Conservation (phyloP, 2,329 filamentous ascomycete genomes). For the Ophiognomonia clavigignenti-juglandacearum region DNA sequence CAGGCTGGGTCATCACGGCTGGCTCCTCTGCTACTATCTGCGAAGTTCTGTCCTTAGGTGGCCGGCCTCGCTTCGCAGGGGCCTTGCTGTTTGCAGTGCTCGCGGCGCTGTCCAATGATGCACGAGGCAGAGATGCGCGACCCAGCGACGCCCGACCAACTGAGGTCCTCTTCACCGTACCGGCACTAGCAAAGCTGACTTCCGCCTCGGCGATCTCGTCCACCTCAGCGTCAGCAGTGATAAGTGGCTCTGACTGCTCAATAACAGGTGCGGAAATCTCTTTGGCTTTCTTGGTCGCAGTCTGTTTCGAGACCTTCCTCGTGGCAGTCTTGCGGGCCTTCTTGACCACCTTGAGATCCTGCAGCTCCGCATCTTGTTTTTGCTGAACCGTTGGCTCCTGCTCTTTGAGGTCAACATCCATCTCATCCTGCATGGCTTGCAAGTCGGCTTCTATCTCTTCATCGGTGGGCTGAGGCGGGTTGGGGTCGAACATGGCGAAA, state of each 20-base stretch:
- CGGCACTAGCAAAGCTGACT: slow-evolving; percentile 35
- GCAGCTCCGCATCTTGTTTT: slow-evolving; percentile 16
- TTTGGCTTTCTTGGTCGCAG: slow-evolving; percentile 38
- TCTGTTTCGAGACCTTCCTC: slow-evolving; percentile 48
- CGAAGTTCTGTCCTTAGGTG: not conserved
- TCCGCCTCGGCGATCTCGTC: slow-evolving; percentile 30
- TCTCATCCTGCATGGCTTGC: slow-evolving; percentile 42
- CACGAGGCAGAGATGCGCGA: not conserved
- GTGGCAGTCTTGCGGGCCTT: slow-evolving; percentile 49
- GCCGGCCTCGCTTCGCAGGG: slow-evolving; percentile 14
- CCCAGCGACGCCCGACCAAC: slow-evolving; percentile 4
- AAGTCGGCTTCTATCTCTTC: slow-evolving; percentile 47
- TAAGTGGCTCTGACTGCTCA: slow-evolving; percentile 20
- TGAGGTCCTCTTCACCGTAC: slow-evolving; percentile 36
- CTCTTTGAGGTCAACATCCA: slow-evolving; percentile 34
- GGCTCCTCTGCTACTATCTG: too few species aligned
- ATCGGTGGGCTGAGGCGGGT: slow-evolving; percentile 39
- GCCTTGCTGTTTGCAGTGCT: slow-evolving; percentile 6
- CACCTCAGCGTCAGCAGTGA: slow-evolving; percentile 18
- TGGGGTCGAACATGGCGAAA: slow-evolving; percentile 50
- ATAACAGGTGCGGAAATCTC: slow-evolving; percentile 17
- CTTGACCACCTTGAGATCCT: slow-evolving; percentile 43
- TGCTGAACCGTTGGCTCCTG: slow-evolving; percentile 2
- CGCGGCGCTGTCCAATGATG: slow-evolving; percentile 3
- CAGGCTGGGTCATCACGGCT: too few species aligned